These are phyloP conservation scores for Zygoascus biomembranicola DNA, from an alignment of 805 yeast genomes.

Conservation along the genomic window DNA sequence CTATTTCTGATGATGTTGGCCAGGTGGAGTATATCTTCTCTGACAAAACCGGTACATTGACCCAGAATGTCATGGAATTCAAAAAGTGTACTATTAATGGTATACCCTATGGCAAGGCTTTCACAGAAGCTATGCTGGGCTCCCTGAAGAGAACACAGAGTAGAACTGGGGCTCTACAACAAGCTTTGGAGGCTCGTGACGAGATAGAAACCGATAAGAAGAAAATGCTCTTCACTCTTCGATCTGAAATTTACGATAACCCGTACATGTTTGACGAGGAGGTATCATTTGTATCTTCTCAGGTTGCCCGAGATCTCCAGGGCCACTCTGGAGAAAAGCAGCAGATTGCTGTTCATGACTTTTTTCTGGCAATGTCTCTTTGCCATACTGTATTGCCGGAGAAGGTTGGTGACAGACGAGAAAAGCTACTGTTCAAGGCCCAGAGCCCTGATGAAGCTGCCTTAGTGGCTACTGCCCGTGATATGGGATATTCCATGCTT, in stretches of 20 bases:
- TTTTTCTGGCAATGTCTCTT: conserved; percentile 58
- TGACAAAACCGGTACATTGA: conserved; percentile 78
- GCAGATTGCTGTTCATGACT: conserved; percentile 42
- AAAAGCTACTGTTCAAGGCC: conserved; percentile 50
- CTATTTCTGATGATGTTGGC: conserved; percentile 74
- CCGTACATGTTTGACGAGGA: conserved; percentile 42
- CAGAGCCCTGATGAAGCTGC: conserved; percentile 84
- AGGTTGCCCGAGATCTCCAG: conserved; percentile 46
- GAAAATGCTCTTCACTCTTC: conserved; percentile 41
- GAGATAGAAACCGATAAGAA: conserved; percentile 36
- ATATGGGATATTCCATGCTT: conserved; percentile 56
- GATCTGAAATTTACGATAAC: conserved; percentile 28
- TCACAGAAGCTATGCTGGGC: conserved; percentile 73
- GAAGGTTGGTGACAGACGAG: conserved; percentile 26
- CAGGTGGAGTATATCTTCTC: conserved; percentile 76
- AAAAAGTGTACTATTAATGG: conserved; percentile 67
- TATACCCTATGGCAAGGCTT: conserved; percentile 61
- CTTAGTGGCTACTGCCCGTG: conserved; percentile 66
- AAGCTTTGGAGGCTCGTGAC: conserved; percentile 34
- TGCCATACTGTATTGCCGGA: conserved; percentile 74
- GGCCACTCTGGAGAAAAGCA: conserved; percentile 35
- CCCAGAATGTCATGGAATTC: conserved; percentile 79
- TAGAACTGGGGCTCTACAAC: conserved; percentile 40
- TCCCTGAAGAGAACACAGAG: conserved; percentile 54
- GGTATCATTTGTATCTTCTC: conserved; percentile 53